Evolutionary conservation across 768 basidiomycete genomes (phyloP).

Genomic region (Kondoa subrosea): DNA sequence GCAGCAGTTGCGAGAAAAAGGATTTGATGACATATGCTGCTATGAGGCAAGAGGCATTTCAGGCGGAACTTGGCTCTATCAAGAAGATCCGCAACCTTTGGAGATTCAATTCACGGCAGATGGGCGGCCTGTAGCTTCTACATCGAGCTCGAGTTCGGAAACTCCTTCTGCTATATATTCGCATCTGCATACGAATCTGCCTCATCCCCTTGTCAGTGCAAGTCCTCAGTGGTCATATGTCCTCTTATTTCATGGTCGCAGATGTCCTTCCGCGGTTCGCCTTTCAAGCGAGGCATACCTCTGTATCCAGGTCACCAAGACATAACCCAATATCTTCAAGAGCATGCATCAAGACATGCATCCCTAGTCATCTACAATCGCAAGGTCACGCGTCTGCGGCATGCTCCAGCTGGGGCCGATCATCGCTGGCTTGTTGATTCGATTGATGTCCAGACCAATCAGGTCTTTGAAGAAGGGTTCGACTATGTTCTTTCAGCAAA

Average conservation of each 20-base stretch:
- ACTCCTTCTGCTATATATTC: slow-evolving; percentile 20
- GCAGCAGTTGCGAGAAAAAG: background rate
- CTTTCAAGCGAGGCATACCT: background rate
- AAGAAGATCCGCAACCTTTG: background rate
- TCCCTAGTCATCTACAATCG: slow-evolving; percentile 19
- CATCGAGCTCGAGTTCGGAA: background rate
- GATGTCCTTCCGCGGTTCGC: background rate
- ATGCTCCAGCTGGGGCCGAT: slow-evolving; percentile 8
- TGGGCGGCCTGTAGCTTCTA: background rate
- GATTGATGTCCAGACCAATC: background rate
- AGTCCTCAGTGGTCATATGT: background rate
- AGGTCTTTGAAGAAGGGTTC: slow-evolving; percentile 19
- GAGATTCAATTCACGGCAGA: background rate
- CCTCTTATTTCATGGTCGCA: background rate
- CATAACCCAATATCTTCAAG: slow-evolving; percentile 22
- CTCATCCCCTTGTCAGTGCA: background rate
- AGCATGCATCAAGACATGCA: background rate
- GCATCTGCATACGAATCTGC: slow-evolving; percentile 19
- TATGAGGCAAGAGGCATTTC: background rate
- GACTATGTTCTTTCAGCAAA: slow-evolving; percentile 32
- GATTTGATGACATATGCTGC: background rate
- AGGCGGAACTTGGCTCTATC: background rate
- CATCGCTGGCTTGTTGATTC: slow-evolving; percentile 1
- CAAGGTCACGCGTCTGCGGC: slow-evolving; percentile 14
- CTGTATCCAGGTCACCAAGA: slow-evolving; percentile 16